Conservation (phyloP, 257 asterid genomes). For the Ocimum tenuiflorum region DNA sequence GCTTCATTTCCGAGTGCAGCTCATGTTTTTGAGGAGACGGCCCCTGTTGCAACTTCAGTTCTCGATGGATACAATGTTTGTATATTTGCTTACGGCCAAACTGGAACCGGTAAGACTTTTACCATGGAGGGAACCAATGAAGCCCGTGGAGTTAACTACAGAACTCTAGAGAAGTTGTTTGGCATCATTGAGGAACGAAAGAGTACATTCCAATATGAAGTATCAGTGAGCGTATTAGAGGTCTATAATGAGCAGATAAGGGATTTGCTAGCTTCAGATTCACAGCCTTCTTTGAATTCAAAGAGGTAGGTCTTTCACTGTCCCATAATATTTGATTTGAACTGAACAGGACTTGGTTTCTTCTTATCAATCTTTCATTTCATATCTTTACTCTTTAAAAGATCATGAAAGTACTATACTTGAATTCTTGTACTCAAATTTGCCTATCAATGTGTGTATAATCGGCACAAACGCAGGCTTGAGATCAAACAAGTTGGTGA, state of each 20-base stretch:
- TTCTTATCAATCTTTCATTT: not conserved
- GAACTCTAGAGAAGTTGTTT: constrained; percentile 79
- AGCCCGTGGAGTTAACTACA: constrained; percentile 90
- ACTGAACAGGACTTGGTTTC: not conserved
- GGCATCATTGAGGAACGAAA: constrained; percentile 70
- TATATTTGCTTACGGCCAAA: constrained; percentile 95
- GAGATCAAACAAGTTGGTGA: constrained; percentile 91
- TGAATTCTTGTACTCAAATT: not conserved
- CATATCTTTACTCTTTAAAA: not conserved
- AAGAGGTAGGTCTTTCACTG: constrained; percentile 44
- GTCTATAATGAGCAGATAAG: constrained; percentile 93
- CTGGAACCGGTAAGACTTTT: constrained; percentile 94
- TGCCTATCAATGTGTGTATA: not conserved
- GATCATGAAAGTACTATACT: not conserved
- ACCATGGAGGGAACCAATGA: constrained; percentile 92
- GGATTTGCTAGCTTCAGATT: constrained; percentile 59
- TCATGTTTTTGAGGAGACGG: constrained; percentile 85
- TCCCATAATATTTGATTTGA: not conserved
- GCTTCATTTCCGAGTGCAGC: constrained; percentile 34
- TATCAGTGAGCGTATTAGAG: constrained; percentile 88
- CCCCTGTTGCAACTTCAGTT: constrained; percentile 81
- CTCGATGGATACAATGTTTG: constrained; percentile 90
- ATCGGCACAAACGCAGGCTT: constrained; percentile 42
- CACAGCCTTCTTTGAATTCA: constrained; percentile 43
- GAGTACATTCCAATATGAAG: constrained; percentile 51